These are phyloP conservation scores for Mycena floridula DNA, from an alignment of 768 basidiomycete genomes.

Conservation along the genomic window DNA sequence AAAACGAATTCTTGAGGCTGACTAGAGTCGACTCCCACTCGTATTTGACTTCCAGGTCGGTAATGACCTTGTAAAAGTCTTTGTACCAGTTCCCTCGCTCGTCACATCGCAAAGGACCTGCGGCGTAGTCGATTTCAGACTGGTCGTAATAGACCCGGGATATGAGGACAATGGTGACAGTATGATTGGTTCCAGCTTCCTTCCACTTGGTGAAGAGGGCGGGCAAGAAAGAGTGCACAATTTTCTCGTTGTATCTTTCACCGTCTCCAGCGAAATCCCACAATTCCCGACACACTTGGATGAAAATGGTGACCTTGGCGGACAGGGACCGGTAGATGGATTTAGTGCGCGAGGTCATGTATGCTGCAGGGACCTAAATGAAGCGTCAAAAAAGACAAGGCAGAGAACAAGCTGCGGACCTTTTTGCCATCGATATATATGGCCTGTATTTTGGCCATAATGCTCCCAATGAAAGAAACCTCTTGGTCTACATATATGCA, in stretches of 20 bases:
- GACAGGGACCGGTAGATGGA: conserved; percentile 86
- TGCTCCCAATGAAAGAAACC: conserved; percentile 76
- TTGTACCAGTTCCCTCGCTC: conserved; percentile 82
- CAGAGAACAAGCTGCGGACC: conserved; percentile 29
- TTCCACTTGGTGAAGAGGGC: conserved; percentile 83
- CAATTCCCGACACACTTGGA: conserved; percentile 92
- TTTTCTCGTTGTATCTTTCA: conserved; percentile 93
- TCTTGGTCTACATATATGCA: conserved; percentile 84
- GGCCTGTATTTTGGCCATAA: conserved; percentile 74
- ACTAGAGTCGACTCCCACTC: conserved; percentile 88
- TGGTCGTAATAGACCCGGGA: conserved; percentile 88
- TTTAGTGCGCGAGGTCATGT: conserved; percentile 78
- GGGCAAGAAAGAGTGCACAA: conserved; percentile 95
- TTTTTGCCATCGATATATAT: conserved; percentile 69
- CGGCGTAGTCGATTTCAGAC: conserved; percentile 74
- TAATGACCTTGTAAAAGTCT: conserved; percentile 94
- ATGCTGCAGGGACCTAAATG: conserved; percentile 73
- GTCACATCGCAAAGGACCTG: conserved; percentile 72
- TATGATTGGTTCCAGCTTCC: conserved; percentile 83
- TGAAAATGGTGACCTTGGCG: conserved; percentile 88
- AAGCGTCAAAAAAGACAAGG: neutral
- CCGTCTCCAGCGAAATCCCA: conserved; percentile 98
- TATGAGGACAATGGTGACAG: conserved; percentile 90
- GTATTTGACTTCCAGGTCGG: conserved; percentile 81
- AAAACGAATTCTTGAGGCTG: conserved; percentile 82